Conservation (phyloP, 345 rosid genomes). For the Arabis hirsuta region DNA sequence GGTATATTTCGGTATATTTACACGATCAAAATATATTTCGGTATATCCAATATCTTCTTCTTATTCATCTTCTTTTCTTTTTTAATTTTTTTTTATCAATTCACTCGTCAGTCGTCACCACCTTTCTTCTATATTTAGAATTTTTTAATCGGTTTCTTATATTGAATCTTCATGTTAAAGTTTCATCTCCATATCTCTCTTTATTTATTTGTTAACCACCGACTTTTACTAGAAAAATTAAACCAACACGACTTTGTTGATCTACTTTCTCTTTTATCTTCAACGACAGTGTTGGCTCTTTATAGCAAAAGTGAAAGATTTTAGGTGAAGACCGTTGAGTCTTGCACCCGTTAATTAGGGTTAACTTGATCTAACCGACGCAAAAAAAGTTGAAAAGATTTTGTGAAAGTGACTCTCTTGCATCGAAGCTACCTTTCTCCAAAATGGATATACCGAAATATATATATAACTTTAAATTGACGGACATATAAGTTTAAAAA, state of each 20-base stretch:
- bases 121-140: neutral
- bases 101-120: neutral
- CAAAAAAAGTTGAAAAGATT: constrained; percentile 1
- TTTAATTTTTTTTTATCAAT: neutral
- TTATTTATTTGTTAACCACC: constrained; percentile 31
- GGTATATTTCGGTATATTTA: too few relatives aligned
- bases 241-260: constrained; percentile 13
- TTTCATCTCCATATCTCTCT: constrained; percentile 3
- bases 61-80: too few relatives aligned
- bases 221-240: constrained; percentile 24
- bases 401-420: neutral
- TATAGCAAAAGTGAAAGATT: neutral
- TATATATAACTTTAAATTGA: neutral
- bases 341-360: constrained; percentile 34
- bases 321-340: neutral
- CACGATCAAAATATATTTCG: too few relatives aligned
- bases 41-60: neutral
- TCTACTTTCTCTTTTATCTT: neutral
- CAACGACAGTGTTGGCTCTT: neutral
- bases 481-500: neutral
- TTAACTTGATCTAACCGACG: constrained; percentile 20
- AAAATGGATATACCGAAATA: neutral
- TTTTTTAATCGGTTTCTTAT: neutral
- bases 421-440: neutral
- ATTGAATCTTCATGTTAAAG: neutral